Base-by-base conservation (phyloP, 2,329 filamentous ascomycete species). In the Claviceps maximensis region DNA sequence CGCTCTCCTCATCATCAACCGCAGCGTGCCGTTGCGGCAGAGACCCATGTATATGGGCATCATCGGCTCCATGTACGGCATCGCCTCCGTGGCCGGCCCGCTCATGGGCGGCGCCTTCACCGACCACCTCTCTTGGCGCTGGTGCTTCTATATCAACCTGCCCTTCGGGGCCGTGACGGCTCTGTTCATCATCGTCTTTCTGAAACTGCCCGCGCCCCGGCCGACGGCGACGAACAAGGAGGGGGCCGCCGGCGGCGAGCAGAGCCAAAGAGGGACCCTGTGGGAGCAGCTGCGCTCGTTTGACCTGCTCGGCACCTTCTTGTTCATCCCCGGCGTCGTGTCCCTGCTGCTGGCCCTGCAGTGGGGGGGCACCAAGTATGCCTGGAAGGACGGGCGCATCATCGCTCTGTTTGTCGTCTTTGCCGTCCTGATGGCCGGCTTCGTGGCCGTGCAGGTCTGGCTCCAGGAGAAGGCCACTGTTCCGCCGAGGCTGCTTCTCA, bases 331-430 rank as follows among this genome's bases (percentile, higher is more conserved):
- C 0, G 60, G 69, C 15, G 65, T 75, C 8, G 62, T 76, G 21
- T 77, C 71, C 56, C 64, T 76, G 19, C 59, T 78, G 0, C 64
- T 78, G 0, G 74, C 74, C n/a, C 63, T 79, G 6, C 73, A 77
- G 54, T 78, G 73, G 73, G 71, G 71, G 27, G 71, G 70, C 8
- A 62, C 62, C 33, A 66, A 63, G 50, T 70, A 71, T 44, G 53
- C 57, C 4, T 66, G 54, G 54, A 31, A 19, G 15, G 49, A 55
- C 12, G 54, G 51, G 19, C 54, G 52, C 49, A 55, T 55, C 49
- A 52, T 55, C 13, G 49, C 51, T 29, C 31, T 55, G 23, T 55
- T 54, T 36, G 51, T 55, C 21, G 40, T 55, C 29, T 55, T 54
- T 50, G 54, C 19, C 9, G 27, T 55, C 1, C 52, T 55, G 38